These are phyloP conservation scores for Coprinellus micaceus DNA, from an alignment of 768 basidiomycete species.

Conservation along the genomic window DNA sequence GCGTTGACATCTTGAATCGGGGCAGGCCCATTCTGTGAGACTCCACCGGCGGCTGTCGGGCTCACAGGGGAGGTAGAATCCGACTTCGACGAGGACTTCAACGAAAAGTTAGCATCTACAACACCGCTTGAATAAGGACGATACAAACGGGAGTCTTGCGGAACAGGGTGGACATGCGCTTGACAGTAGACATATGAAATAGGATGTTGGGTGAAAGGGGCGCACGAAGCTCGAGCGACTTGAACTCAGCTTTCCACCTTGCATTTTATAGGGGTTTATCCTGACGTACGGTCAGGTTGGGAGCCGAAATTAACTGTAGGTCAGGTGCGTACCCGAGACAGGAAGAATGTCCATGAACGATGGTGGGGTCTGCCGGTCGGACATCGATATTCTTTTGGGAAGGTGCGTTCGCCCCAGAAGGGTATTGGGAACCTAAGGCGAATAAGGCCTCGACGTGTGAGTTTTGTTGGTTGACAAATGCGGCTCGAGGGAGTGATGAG, in stretches of 20 bases:
- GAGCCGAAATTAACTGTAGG: neutral
- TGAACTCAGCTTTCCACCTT: neutral
- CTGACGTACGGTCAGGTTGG: neutral
- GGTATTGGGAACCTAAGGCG: slow-evolving; percentile 1
- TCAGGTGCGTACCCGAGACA: slow-evolving; percentile 1
- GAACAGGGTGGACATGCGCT: slow-evolving; percentile 10
- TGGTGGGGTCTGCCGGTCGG: no score
- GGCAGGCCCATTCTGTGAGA: neutral
- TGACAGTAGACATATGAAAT: neutral
- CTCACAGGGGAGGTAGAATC: neutral
- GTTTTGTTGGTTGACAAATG: no score
- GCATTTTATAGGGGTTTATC: neutral
- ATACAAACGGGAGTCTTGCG: neutral
- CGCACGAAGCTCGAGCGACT: no score
- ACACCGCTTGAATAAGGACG: neutral
- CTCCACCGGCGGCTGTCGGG: no score
- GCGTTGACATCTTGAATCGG: neutral
- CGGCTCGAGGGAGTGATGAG: no score
- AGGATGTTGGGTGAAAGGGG: neutral
- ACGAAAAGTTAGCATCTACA: neutral
- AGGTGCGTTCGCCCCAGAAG: no score
- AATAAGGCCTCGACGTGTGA: no score
- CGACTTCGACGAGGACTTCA: neutral
- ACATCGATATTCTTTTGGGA: no score
- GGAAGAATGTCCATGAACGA: slow-evolving; percentile 1